Conservation (phyloP, 441 rosid species). For the Dalechampia spathulata region DNA sequence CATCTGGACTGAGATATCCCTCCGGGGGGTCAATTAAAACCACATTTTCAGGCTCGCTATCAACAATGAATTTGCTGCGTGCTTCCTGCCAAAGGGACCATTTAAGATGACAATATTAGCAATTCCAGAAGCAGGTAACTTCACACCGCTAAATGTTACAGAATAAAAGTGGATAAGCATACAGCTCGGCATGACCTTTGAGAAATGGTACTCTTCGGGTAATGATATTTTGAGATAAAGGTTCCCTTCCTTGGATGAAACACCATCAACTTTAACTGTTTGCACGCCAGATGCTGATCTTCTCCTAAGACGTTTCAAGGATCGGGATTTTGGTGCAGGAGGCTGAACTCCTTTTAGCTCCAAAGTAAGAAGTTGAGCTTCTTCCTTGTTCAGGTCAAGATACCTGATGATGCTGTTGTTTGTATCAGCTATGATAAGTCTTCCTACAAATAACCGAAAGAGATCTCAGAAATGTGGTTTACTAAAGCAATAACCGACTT, state of each 20-base stretch:
- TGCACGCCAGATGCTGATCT: conserved; percentile 66
- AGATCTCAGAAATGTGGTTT: neutral
- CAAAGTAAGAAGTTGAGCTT: conserved; percentile 55
- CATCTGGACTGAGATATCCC: conserved; percentile 66
- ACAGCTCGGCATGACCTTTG: conserved; percentile 49
- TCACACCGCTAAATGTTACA: conserved; percentile 4
- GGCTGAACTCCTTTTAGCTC: conserved; percentile 87
- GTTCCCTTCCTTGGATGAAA: conserved; percentile 60
- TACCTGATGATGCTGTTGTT: conserved; percentile 78
- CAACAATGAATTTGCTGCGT: conserved; percentile 61
- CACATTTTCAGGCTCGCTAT: conserved; percentile 64
- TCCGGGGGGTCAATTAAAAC: conserved; percentile 47
- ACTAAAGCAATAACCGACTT: neutral
- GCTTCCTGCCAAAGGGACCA: conserved; percentile 57
- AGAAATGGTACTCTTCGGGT: conserved; percentile 82
- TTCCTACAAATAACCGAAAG: conserved; percentile 42
- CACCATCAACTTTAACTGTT: conserved; percentile 46
- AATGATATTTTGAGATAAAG: conserved; percentile 56
- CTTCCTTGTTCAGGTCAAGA: conserved; percentile 52
- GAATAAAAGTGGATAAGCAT: neutral
- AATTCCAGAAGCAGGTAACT: neutral
- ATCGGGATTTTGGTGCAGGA: conserved; percentile 53
- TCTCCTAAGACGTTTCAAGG: conserved; percentile 69
- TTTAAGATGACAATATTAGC: neutral
- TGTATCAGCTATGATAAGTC: conserved; percentile 81